A percentile compares a stretch with the other conserved stretches of the same genome.
These are phyloP conservation scores for Cornus suecica DNA, from an alignment of 148 eudicot genomes.

Conservation along the genomic window DNA sequence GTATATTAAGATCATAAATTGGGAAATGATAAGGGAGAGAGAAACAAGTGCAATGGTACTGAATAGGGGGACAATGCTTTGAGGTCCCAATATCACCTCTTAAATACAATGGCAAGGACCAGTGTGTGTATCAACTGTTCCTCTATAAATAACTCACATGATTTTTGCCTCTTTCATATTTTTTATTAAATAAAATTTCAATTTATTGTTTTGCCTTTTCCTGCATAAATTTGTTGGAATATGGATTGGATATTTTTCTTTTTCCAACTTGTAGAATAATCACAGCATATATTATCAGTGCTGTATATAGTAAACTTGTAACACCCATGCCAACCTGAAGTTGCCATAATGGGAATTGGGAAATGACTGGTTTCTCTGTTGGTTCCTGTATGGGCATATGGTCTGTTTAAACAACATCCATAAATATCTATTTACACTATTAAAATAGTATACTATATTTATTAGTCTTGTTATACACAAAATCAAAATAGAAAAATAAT, in stretches of 20 bases:
- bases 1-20: neutral
- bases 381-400: neutral
- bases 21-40: neutral
- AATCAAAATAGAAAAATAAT: too few relatives aligned
- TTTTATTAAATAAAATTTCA: neutral
- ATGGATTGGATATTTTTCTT: neutral
- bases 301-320: neutral
- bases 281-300: neutral
- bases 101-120: constrained; percentile 24
- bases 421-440: neutral
- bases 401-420: neutral
- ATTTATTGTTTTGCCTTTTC: neutral
- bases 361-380: neutral
- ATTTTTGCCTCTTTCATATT: neutral
- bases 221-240: neutral
- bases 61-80: neutral
- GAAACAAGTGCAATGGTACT: neutral
- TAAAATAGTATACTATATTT: neutral
- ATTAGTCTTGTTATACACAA: too few relatives aligned
- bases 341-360: neutral
- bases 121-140: constrained; percentile 17
- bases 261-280: neutral
- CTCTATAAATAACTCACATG: constrained; percentile 17
- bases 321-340: neutral
- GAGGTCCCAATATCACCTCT: constrained; percentile 6